Evolutionary conservation across 1,284 basidiomycete species (phyloP), one percentile per base, ranked within the genome.

Genomic region (Naganishia cerealis): DNA sequence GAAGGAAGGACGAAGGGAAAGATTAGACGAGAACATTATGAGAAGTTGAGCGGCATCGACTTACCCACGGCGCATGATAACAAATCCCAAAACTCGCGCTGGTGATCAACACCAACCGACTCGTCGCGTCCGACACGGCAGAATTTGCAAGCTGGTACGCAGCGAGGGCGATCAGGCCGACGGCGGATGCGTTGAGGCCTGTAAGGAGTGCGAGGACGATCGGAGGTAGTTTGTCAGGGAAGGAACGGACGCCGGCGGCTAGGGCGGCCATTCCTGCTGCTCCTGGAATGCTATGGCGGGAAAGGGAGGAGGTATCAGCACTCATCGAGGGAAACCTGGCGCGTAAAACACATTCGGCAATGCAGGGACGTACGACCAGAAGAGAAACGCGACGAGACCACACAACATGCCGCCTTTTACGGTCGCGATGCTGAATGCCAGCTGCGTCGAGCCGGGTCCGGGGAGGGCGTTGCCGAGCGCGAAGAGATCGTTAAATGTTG

Each of bases 111-210:
- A 87, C 82, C n/a, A 86, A 69, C n/a, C 84, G 74, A 4, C 85
- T 83, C 16, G 85, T 54, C 0, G 75, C 71, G 68, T 87, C 85
- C 0, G 84, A 86, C 24, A 84, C 82, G 16, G 83, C 81, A 24
- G 82, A 83, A 10, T 78, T 75, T 2, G 82, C 77, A 16, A 87
- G 82, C 73, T 86, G 84, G 12, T 83, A 81, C 0, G 84, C 86
- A 3, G 86, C 84, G 15, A 86, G 79, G 0, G 84, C 84, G 66
- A 87, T 85, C 26, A 87, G 76, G 0, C 86, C 86, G 2, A 87
- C 86, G 0, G 85, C 84, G 0, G 86, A 81, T 0, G 85, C 83
- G 72, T 87, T 87, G 24, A 87, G 72, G 0, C 86, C 86, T 0
- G 85, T 85, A 18, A 87, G 77, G 9, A 86, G 78, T 1, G 82